Evolutionary conservation across 805 yeast genomes (phyloP), one percentile per base, ranked within the genome.

Genomic region (Starmerella bombi): DNA sequence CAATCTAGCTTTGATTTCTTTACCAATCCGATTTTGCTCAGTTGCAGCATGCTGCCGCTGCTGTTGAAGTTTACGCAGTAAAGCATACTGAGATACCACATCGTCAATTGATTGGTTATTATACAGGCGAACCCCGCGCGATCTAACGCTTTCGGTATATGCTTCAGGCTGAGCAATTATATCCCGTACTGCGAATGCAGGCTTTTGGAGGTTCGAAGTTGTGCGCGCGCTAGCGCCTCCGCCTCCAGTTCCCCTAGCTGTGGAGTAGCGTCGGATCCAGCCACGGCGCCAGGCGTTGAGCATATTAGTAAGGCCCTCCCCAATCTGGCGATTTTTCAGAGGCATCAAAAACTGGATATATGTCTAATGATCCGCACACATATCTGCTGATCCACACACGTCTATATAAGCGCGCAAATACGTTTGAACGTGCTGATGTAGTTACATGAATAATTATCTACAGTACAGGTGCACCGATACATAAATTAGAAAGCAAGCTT

Each of bases 401-500:
- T n/a, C n/a, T n/a, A n/a, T n/a, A n/a, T n/a, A n/a, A n/a, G n/a
- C n/a, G n/a, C n/a, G n/a, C n/a, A n/a, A n/a, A n/a, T n/a, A n/a
- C n/a, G n/a, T n/a, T n/a, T n/a, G n/a, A n/a, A n/a, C n/a, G n/a
- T n/a, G n/a, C n/a, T n/a, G n/a, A 8, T 23, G 7, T 23, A 23
- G 27, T 23, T 23, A 23, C 27, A 23, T 16, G 22, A 31, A 31
- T 31, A 31, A 31, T 31, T 31, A 31, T 31, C 34, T 31, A 31
- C 34, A 31, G 34, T 18, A 31, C 34, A 8, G 22, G 10, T n/a
- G 25, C 25, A 19, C 35, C 15, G 25, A 23, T 44, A 44, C 41
- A 49, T 49, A 50, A 50, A 51, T 53, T 81, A 83, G 74, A 83
- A 83, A 73, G 80, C 77, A 67, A 83, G 80, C 75, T 91, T 91